Evolutionary conservation across 2,329 filamentous ascomycete genomes (phyloP), one percentile per base, ranked within the genome.

Genomic region (Mycosphaerella sp.): DNA sequence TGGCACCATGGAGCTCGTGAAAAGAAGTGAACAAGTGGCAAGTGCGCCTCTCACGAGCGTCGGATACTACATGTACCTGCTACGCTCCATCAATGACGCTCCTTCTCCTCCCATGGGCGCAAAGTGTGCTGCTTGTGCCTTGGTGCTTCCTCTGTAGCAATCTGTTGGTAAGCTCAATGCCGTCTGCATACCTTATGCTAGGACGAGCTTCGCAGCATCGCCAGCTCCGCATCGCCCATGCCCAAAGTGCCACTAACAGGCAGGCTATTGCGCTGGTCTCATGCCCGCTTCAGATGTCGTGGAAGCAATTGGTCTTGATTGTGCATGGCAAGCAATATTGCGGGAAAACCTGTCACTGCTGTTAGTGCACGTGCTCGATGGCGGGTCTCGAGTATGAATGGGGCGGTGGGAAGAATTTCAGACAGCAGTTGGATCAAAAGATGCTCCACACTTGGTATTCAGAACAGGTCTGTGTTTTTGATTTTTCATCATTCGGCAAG

Each of bases 381-480:
- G 4, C 6, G 30, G 4, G 10, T 34, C 30, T 34, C 7, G 30
- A 34, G 13, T 34, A 13, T 34, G 7, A 2, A 34, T 34, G 30
- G 10, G 30, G 10, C 4, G 13, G 43, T 44, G 35, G 30, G 27
- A 14, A 41, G 21, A 37, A 18, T 46, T 34, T 66, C 63, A 66
- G 62, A 66, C 62, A 66, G 63, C 63, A 66, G 63, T 66, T 66
- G 63, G 62, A 64, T 59, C 60, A 64, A 52, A 56, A 61, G 50
- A 57, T 53, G 55, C 59, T 64, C 62, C 49, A 63, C 62, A 65
- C 30, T 53, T 37, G 39, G 43, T 39, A 42, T 66, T 66, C 61
- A 59, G 63, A 63, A 57, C 60, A 66, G 62, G 62, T 64, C 62
- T 66, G 62, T 57, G 47, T 57, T 59, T 57, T 62, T 63, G 54